Conservation (phyloP, 768 basidiomycete species). For the Jaapia argillacea region DNA sequence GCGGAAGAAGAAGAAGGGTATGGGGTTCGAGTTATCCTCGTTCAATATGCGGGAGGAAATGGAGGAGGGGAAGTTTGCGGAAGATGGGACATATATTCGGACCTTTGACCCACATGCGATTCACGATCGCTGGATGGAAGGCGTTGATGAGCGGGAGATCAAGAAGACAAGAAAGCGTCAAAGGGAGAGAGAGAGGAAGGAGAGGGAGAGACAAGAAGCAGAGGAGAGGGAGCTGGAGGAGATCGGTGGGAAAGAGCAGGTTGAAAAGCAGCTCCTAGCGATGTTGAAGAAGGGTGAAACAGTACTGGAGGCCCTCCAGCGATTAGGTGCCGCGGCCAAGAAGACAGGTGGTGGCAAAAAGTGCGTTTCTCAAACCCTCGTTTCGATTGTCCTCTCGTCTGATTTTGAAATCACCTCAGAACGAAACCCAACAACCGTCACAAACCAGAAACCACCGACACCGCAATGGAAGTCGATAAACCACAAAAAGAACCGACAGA, state of each 20-base stretch:
- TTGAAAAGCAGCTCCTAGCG: conserved; percentile 60
- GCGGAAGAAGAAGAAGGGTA: conserved; percentile 67
- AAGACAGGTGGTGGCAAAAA: no score
- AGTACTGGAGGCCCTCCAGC: conserved; percentile 79
- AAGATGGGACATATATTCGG: conserved; percentile 83
- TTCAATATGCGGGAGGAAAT: conserved; percentile 99
- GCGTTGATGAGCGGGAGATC: conserved; percentile 75
- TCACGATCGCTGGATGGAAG: conserved; percentile 97
- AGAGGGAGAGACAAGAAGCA: conserved; percentile 55
- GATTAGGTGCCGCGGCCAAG: conserved; percentile 66
- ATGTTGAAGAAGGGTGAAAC: conserved; percentile 87
- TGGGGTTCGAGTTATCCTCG: conserved; percentile 90
- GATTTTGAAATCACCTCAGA: conserved; percentile 3
- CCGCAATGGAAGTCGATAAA: conserved; percentile 45
- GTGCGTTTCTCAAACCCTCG: conserved; percentile 7
- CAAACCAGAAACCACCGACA: conserved; percentile 16
- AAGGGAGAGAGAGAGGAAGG: conserved; percentile 61
- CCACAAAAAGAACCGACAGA: conserved; percentile 30
- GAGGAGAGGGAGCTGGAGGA: conserved; percentile 69
- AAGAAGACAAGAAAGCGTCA: conserved; percentile 72
- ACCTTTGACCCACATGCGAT: conserved; percentile 83
- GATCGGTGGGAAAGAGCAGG: conserved; percentile 50
- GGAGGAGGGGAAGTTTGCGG: conserved; percentile 95
- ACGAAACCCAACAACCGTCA: conserved; percentile 22
- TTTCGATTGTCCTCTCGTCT: neutral